phyloP scores from a whole-genome alignment of 2,329 filamentous ascomycete species.

The Didymella lethalis region DNA sequence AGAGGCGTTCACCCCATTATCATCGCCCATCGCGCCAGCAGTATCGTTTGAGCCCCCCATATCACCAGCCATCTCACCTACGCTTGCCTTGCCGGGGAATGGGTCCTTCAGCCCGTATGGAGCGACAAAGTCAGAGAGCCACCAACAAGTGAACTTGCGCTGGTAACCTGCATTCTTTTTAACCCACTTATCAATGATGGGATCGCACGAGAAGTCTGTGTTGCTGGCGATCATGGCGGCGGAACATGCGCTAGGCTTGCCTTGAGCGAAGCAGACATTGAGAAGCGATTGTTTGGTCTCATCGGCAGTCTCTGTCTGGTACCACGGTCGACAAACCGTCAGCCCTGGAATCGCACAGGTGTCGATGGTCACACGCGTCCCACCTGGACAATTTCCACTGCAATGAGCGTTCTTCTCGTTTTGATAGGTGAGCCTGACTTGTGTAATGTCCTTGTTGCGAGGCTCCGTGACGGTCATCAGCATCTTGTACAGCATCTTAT shows the following conservation, averaged over 20 bases:
- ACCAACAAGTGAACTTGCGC: constrained; percentile 14
- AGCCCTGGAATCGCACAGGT: too few species aligned
- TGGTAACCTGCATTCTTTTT: constrained; percentile 1
- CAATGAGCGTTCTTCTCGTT: background rate
- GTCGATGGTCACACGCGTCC: too few species aligned
- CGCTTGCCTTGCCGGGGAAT: too few species aligned
- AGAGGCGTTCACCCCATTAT: background rate
- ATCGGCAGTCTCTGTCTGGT: constrained; percentile 9
- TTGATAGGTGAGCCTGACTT: background rate
- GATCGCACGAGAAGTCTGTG: constrained; percentile 3
- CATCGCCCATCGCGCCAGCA: background rate
- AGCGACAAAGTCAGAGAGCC: constrained; percentile 8
- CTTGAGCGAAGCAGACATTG: background rate
- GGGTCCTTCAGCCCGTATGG: background rate
- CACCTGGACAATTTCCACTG: too few species aligned
- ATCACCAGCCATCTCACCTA: background rate
- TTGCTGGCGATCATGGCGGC: background rate
- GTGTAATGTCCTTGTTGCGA: constrained; percentile 1
- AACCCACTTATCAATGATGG: background rate
- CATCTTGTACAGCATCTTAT: constrained; percentile 3
- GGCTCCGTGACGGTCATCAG: background rate
- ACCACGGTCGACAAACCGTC: background rate
- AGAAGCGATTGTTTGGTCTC: background rate
- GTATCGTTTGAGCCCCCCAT: background rate
- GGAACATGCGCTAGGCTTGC: background rate